Base-by-base conservation (phyloP, 2,329 filamentous ascomycete genomes). In the Alternaria ethzedia region DNA sequence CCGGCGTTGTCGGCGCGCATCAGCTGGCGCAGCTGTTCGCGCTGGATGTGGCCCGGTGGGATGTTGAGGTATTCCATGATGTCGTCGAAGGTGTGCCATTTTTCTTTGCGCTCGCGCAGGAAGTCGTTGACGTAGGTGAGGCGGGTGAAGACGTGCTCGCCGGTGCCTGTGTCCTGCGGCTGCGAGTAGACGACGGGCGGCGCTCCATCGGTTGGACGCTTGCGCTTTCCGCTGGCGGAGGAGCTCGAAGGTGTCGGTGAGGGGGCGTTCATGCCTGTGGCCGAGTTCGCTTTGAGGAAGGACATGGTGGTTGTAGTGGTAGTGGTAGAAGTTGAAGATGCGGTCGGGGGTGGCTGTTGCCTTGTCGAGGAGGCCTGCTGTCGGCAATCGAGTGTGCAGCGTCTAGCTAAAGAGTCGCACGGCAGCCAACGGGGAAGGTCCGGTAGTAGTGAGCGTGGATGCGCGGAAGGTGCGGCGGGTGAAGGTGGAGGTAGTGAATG, bases 41-140 rank as follows among this genome's bases (percentile, higher is more conserved):
- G 81, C 63, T 86, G 83, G 55, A 91, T 86, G 13, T 88, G 82
- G 45, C 87, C 85, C 64, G 87, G 83, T 54, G 88, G 87, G 41
- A 96, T 86, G 57, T 90, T 93, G 64, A 97, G 85, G 79, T 96
- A 96, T 71, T 90, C 88, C 71, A 96, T 87, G 70, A 97, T 90
- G 68, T 95, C 91, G 52, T 87, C 83, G 63, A 96, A 91, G 36
- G 86, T 87, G 77, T 94, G 88, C 59, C 91, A 83, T 64, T 89
- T 83, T 13, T 57, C 65, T 62, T 88, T 87, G 76, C 90, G 89
- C 77, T 90, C 90, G 49, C 72, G 75, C 59, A 79, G 68, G 30
- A 73, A 63, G 66, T 94, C 89, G 77, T 97, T 90, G 20, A 93
- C 93, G 81, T 94, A 97, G 61, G 91, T 88, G 77, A 97, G 90